A percentile compares a stretch with the other conserved stretches of the same genome.
Conservation (phyloP, 495 filamentous ascomycete species). For the Aspergillus homomorphus region DNA sequence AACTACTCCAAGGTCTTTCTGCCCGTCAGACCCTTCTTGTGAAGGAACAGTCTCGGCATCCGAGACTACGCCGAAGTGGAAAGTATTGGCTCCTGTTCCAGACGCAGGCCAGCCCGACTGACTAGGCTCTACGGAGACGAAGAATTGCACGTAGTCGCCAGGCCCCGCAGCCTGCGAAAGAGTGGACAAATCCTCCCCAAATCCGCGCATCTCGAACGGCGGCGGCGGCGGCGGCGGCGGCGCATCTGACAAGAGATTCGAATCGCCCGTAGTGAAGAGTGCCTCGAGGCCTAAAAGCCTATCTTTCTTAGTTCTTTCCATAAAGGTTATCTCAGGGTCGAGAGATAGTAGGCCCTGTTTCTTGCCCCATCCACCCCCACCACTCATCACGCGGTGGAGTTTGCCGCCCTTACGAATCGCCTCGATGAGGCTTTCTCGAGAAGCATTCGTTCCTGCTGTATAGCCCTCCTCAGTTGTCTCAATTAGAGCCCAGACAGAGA, state of each 20-base stretch:
- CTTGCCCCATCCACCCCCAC: constrained; percentile 86
- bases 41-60: constrained; percentile 19
- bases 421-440: constrained; percentile 23
- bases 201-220: constrained; percentile 21
- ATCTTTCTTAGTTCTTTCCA: constrained; percentile 12
- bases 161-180: constrained; percentile 46
- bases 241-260: constrained; percentile 13
- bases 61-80: constrained; percentile 33
- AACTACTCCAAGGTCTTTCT: constrained; percentile 25
- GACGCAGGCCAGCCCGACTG: neutral
- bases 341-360: constrained; percentile 82
- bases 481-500: constrained; percentile 77
- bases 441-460: constrained; percentile 16
- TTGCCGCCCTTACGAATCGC: constrained; percentile 45
- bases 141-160: constrained; percentile 51
- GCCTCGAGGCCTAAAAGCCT: constrained; percentile 18
- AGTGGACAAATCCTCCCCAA: constrained; percentile 34
- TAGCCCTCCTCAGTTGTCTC: constrained; percentile 24
- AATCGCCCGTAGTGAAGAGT: constrained; percentile 20
- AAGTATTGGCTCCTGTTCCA: constrained; percentile 20
- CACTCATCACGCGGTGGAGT: constrained; percentile 71
- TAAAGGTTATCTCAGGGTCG: constrained; percentile 61
- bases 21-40: constrained; percentile 9
- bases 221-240: constrained; percentile 11
- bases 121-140: constrained; percentile 33